Base-by-base conservation (phyloP, 2,329 filamentous ascomycete genomes). In the Rhexocercosporidium sp. region DNA sequence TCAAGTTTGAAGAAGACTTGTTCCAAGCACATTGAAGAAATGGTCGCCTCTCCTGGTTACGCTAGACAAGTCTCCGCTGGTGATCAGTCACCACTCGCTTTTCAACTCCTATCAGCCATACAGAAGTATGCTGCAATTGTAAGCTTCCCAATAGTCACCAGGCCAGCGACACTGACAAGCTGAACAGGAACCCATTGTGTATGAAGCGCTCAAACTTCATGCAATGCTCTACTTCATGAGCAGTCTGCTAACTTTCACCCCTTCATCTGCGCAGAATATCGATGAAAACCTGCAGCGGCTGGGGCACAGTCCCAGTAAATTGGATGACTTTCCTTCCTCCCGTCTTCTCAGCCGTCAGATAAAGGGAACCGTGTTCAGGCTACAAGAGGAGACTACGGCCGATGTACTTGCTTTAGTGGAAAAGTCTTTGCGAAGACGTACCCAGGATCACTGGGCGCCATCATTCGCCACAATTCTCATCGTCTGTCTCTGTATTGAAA, bases 141-240 rank as follows among this genome's bases (percentile, higher is more conserved):
- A 66, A 65, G 70, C 22, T 41, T 29, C 53, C n/a, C 12, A 20
- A 22, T 44, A 25, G 44, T 12, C 11, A 60, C 44, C 39, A 14
- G 22, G 3, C 14, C n/a, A 3, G 9, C n/a, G 22, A 25, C 25
- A 65, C 20, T 62, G 20, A 51, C 31, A 12, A 20, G 5, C 18
- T 39, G 29, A 27, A 39, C 39, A 72, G 71, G 47, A 49, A 20
- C 59, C 67, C 4, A 66, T 74, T 12, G 61, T 73, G 14, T 59
- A 59, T 18, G 70, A 70, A 41, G 73, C 66, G 1, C 22, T 75
- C 27, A 71, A 68, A 67, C 67, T 75, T 1, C 73, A 75, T 51
- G 71, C 69, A 18, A 72, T 73, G n/a, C 71, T 73, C 25, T 73
- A 73, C 63, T 75, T 70, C 37, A 72, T 75, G 70, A 62, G 68